phyloP scores from a whole-genome alignment of 352 stramenopile genomes.

The Phytophthora fragariaefolia region DNA sequence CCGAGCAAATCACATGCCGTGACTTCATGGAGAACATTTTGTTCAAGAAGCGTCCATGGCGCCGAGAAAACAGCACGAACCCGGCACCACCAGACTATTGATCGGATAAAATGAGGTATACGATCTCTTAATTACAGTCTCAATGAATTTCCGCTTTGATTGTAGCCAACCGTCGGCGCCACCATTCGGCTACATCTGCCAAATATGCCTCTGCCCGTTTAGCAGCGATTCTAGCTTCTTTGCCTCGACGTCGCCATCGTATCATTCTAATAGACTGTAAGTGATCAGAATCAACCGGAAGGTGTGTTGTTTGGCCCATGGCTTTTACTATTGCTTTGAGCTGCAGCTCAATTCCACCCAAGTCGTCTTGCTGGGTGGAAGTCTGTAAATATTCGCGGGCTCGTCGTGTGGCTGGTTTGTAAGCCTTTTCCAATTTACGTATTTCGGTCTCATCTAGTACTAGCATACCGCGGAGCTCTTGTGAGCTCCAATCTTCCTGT shows the following conservation, averaged over 20 bases:
- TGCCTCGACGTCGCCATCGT: constrained; percentile 27
- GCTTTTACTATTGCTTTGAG: constrained; percentile 43
- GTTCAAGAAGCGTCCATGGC: constrained; percentile 84
- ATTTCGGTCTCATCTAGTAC: constrained; percentile 51
- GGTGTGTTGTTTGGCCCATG: constrained; percentile 17
- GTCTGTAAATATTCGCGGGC: constrained; percentile 15
- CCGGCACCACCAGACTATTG: constrained; percentile 59
- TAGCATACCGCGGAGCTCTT: constrained; percentile 52
- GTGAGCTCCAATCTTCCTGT: constrained; percentile 51
- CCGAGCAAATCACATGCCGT: constrained; percentile 62
- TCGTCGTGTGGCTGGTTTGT: constrained; percentile 28
- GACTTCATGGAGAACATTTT: constrained; percentile 88
- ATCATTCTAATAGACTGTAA: constrained; percentile 30
- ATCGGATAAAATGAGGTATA: background rate
- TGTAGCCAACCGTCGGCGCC: constrained; percentile 32
- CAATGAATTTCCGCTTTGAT: background rate
- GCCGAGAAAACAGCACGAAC: constrained; percentile 50
- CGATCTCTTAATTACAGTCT: background rate
- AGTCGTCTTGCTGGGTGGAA: constrained; percentile 3
- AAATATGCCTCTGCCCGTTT: constrained; percentile 30
- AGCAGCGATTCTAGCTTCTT: constrained; percentile 8
- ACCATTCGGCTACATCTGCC: constrained; percentile 67
- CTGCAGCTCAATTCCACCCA: constrained; percentile 25
- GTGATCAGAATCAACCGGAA: constrained; percentile 11
- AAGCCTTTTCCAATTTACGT: constrained; percentile 31